These are phyloP conservation scores for Leucocoprinus sp. DNA, from an alignment of 768 basidiomycete genomes.

Conservation along the genomic window DNA sequence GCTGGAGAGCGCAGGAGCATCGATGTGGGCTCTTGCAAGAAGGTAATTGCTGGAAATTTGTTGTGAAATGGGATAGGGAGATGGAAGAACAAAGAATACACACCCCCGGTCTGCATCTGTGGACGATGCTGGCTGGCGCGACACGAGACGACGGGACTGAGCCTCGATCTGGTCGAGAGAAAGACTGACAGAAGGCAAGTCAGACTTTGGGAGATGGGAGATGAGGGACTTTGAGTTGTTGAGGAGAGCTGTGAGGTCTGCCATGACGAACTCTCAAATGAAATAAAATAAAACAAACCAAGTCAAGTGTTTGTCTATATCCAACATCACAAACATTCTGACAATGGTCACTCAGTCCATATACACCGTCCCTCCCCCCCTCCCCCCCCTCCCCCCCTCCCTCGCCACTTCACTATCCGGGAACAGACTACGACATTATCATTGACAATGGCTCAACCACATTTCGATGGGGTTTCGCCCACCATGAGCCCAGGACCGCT, in stretches of 20 bases:
- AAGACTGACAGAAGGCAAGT: constrained; percentile 82
- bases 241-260: constrained; percentile 65
- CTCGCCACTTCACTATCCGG: constrained; percentile 36
- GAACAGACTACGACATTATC: constrained; percentile 47
- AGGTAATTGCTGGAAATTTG: constrained; percentile 64
- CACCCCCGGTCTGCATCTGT: constrained; percentile 71
- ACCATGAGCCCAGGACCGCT: constrained; percentile 45
- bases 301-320: constrained; percentile 9
- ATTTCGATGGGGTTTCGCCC: constrained; percentile 78
- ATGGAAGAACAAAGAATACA: constrained; percentile 19
- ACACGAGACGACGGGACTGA: constrained; percentile 78
- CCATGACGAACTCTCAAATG: constrained; percentile 15
- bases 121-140: constrained; percentile 55
- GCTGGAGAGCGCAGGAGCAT: constrained; percentile 78
- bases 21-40: constrained; percentile 88
- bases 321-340: constrained; percentile 4
- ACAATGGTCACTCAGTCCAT: constrained; percentile 5
- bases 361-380: constrained; percentile 13
- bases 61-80: constrained; percentile 6
- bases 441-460: constrained; percentile 87
- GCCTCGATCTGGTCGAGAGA: constrained; percentile 94
- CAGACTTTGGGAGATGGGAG: constrained; percentile 67
- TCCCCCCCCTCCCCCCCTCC: constrained; percentile 14
- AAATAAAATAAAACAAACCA: not conserved
- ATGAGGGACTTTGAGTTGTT: constrained; percentile 67